phyloP scores from a whole-genome alignment of 345 rosid genomes.

The Bruguiera parviflora region DNA sequence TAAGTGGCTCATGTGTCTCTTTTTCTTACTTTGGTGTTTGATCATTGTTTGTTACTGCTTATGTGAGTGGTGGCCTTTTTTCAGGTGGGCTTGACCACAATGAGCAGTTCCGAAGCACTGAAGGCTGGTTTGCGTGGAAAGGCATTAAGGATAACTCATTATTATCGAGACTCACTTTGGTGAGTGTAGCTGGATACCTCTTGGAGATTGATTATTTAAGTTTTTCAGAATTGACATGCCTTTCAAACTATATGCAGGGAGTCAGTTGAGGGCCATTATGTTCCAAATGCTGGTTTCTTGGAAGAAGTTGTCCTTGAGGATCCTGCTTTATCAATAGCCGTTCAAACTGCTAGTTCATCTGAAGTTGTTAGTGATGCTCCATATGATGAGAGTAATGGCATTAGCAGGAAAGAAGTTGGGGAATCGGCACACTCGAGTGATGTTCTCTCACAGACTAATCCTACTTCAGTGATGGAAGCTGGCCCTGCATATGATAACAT shows the following conservation, averaged over 20 bases:
- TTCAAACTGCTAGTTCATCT: constrained; percentile 40
- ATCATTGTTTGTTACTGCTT: background rate
- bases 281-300: constrained; percentile 80
- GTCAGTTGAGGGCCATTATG: constrained; percentile 63
- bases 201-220: constrained; percentile 12
- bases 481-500: constrained; percentile 30
- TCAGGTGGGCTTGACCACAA: constrained; percentile 86
- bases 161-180: constrained; percentile 84
- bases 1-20: too few species aligned
- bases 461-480: constrained; percentile 22
- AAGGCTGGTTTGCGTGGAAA: constrained; percentile 94
- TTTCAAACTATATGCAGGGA: constrained; percentile 54
- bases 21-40: background rate
- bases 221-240: constrained; percentile 24
- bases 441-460: constrained; percentile 14
- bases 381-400: constrained; percentile 29
- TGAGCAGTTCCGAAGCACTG: constrained; percentile 71
- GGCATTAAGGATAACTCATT: constrained; percentile 79
- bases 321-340: constrained; percentile 45
- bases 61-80: background rate
- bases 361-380: constrained; percentile 35
- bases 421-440: constrained; percentile 22
- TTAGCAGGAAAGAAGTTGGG: constrained; percentile 29
- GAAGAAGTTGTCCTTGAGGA: constrained; percentile 80
- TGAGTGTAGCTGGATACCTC: constrained; percentile 23